Evolutionary conservation across 2,329 filamentous ascomycete species (phyloP).

Genomic region (Neopestalotiopsis sp.): DNA sequence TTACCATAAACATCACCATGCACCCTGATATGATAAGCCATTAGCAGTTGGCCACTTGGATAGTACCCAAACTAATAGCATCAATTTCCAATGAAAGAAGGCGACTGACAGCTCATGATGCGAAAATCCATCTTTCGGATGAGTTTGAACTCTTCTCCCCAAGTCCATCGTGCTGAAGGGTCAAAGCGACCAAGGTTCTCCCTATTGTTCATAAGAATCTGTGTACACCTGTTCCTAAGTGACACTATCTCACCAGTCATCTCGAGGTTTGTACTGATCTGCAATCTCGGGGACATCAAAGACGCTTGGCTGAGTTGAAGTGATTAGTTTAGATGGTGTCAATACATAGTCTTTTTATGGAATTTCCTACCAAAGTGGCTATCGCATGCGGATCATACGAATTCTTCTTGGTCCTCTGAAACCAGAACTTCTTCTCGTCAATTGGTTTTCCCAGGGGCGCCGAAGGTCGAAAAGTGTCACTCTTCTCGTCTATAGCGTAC

Average conservation of each 20-base stretch:
- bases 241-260: conserved; percentile 29
- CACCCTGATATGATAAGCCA: background rate
- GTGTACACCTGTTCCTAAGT: background rate
- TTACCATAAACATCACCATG: conserved; percentile 14
- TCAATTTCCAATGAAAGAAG: too few species aligned
- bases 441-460: conserved; percentile 32
- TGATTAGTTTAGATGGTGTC: conserved; percentile 6
- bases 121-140: conserved; percentile 35
- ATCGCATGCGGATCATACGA: conserved; percentile 30
- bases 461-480: conserved; percentile 20
- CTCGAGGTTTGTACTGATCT: conserved; percentile 41
- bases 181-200: conserved; percentile 40
- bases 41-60: background rate
- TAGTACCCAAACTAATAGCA: too few species aligned
- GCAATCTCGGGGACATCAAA: conserved; percentile 49
- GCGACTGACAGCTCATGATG: conserved; percentile 40
- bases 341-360: background rate
- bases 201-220: conserved; percentile 23
- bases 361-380: conserved; percentile 32
- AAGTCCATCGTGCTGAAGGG: conserved; percentile 38
- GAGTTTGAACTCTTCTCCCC: conserved; percentile 37
- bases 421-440: conserved; percentile 39
- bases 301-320: conserved; percentile 46
- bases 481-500: conserved; percentile 22
- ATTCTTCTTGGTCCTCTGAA: conserved; percentile 33